Evolutionary conservation across 371 early-diverging fungal genomes (phyloP), one percentile per base, ranked within the genome.

Genomic region (Mortierella sp.): DNA sequence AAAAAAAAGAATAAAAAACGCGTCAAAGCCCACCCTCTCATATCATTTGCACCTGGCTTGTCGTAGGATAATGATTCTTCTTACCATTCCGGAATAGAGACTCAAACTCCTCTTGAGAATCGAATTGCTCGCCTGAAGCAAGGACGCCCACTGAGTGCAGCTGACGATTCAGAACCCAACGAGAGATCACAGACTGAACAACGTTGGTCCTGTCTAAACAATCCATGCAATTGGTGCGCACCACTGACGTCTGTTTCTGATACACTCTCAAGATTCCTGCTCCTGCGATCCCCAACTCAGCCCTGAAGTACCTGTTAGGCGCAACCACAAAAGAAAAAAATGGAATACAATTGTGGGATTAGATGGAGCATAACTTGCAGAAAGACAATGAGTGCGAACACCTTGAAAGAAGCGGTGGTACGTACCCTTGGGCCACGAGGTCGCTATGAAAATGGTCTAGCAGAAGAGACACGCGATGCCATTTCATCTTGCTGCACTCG

Each of bases 161-260:
- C 82, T 97, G 96, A 51, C 89, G 88, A 35, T 89, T 91, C 63
- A 97, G 82, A 2, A 94, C 89, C 77, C 89, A 89, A 21, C 96
- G 93, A 24, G 97, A 97, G 54, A 99, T 84, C 18, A 96, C 95
- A 41, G 95, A 95, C 87, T 99, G 99, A 3, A 99, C 97, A 8
- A 99, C 98, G 82, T 99, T 99, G 46, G 99, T 99, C 83, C 99
- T 94, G 89, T 99, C 99, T 71, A 99, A 90, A 82, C 99, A 99
- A 90, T 99, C 99, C 95, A 99, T 99, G 88, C 99, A 99, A 88
- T 99, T 99, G 12, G 99, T 96, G 75, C 99, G 95, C 12, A 98
- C 90, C 16, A 99, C 95, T 3, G 96, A 96, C 3, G 89, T 88
- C 80, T 99, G 99, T 49, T 77, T 84, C 54, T 90, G 89, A 44